Conservation (phyloP, 2,329 filamentous ascomycete genomes). For the Pyrenophora teres region DNA sequence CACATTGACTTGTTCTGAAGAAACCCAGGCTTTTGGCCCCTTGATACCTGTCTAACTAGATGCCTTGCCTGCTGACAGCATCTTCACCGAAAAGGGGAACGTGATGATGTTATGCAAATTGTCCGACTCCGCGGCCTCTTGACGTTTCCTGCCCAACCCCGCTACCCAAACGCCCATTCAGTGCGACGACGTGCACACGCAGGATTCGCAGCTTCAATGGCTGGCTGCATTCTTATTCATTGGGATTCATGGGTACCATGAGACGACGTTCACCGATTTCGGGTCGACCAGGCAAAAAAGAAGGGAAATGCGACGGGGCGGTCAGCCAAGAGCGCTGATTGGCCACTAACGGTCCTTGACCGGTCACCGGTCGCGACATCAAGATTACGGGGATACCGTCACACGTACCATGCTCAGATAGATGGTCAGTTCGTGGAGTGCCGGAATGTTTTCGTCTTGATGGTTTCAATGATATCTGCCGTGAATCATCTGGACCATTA, state of each 20-base stretch:
- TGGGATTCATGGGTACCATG: conserved; percentile 8
- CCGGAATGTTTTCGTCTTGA: no score
- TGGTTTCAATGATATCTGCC: neutral
- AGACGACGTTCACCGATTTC: conserved; percentile 10
- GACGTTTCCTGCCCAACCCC: conserved; percentile 1
- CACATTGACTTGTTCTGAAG: neutral
- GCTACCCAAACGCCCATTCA: neutral
- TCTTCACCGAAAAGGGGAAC: neutral
- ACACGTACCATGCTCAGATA: neutral
- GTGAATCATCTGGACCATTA: neutral
- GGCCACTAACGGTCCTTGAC: conserved; percentile 8
- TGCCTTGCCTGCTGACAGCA: neutral
- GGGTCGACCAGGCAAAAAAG: conserved; percentile 9
- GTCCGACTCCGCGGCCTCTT: neutral
- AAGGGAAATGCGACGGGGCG: conserved; percentile 11
- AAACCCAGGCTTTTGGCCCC: conserved; percentile 5
- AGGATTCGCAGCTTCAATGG: conserved; percentile 2
- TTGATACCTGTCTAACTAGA: neutral
- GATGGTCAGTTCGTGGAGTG: no score
- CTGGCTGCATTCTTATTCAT: conserved; percentile 3
- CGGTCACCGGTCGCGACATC: conserved; percentile 8
- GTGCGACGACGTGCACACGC: conserved; percentile 10
- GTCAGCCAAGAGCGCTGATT: conserved; percentile 10
- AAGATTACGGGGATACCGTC: neutral
- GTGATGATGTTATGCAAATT: neutral